Percentiles rank a stretch among this genome's conserved stretches.
Conservation (phyloP, 352 stramenopile species). For the Phytopythium oedochilum region DNA sequence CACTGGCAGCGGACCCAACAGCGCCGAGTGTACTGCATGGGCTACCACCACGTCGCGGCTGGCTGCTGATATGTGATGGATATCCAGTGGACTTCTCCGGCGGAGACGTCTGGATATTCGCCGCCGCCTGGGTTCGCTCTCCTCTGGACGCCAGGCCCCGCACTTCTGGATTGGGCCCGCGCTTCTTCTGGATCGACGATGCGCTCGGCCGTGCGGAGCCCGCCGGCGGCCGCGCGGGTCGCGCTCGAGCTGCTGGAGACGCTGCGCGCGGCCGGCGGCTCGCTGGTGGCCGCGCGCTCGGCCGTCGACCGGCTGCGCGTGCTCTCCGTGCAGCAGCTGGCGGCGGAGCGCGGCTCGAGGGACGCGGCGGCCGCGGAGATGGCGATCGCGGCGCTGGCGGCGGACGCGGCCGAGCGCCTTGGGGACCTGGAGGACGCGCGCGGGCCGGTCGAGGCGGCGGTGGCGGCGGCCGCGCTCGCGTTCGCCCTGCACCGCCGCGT, state of each 20-base stretch:
- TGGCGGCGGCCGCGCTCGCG: not conserved
- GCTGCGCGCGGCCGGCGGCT: not conserved
- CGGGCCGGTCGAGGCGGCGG: not conserved
- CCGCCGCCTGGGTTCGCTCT: no score
- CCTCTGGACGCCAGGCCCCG: no score
- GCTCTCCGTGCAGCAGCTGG: not conserved
- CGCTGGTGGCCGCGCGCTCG: not conserved
- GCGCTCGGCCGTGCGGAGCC: not conserved
- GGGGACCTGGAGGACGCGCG: not conserved
- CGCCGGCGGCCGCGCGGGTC: slow-evolving; percentile 1
- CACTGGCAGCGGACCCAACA: no score
- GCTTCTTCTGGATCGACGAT: no score
- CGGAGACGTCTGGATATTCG: no score
- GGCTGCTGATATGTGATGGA: no score
- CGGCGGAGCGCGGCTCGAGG: no score
- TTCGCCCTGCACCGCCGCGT: not conserved
- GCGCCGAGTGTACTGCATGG: no score
- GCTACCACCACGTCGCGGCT: no score
- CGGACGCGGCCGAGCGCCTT: not conserved
- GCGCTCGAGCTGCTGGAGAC: slow-evolving; percentile 3
- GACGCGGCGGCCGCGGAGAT: not conserved
- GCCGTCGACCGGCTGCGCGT: slow-evolving; percentile 2
- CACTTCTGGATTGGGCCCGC: no score
- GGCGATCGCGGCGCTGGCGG: not conserved
- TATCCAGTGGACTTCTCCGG: no score